These are phyloP conservation scores for Somion occarium DNA, from an alignment of 1,284 basidiomycete genomes.

Conservation along the genomic window DNA sequence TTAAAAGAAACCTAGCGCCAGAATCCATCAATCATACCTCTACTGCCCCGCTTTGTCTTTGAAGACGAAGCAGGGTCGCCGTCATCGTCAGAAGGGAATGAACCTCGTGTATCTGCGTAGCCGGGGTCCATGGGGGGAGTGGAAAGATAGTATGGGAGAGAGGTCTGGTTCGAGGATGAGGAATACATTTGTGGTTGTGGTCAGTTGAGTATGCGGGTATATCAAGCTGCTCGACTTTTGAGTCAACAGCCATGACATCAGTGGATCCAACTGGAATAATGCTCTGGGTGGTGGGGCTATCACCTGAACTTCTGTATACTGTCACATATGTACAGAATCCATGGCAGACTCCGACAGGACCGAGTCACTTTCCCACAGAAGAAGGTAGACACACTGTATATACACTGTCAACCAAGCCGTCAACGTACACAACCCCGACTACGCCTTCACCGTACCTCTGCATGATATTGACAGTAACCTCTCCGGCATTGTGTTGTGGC, in stretches of 20 bases:
- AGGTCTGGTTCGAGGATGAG: neutral
- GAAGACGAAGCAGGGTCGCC: conserved; percentile 17
- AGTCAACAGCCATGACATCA: neutral
- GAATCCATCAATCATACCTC: conserved; percentile 38
- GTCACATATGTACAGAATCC: too few species aligned
- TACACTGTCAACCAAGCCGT: too few species aligned
- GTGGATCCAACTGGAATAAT: neutral
- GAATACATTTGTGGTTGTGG: neutral
- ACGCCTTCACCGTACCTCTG: too few species aligned
- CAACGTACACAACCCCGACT: too few species aligned
- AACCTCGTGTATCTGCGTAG: conserved; percentile 11
- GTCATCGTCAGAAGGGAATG: conserved; percentile 22
- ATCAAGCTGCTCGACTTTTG: neutral
- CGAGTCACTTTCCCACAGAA: too few species aligned
- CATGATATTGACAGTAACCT: too few species aligned
- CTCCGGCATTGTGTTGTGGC: too few species aligned
- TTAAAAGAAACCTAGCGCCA: conserved; percentile 5
- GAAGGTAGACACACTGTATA: too few species aligned
- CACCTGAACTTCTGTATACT: too few species aligned
- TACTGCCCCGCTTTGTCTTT: conserved; percentile 54
- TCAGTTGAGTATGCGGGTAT: neutral
- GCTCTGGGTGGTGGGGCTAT: neutral
- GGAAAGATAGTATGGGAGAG: neutral
- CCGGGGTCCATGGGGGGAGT: conserved; percentile 3
- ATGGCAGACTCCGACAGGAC: too few species aligned